These are phyloP conservation scores for Bremia lactucae DNA, from an alignment of 352 stramenopile genomes.

Conservation along the genomic window DNA sequence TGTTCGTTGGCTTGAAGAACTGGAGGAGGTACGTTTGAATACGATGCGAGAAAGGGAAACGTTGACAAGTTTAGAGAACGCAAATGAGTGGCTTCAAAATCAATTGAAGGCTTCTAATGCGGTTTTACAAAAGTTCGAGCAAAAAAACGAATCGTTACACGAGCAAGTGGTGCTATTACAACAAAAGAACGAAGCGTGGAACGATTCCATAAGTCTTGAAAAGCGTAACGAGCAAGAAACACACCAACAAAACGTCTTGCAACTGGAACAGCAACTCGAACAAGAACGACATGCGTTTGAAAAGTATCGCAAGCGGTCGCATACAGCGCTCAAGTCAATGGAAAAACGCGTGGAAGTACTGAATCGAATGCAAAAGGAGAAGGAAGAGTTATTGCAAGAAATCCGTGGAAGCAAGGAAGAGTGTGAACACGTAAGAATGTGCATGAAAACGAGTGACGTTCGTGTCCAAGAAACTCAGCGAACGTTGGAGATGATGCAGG, in stretches of 20 bases:
- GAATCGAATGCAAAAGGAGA: conserved; percentile 73
- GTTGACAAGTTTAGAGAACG: conserved; percentile 7
- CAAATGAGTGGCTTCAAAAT: conserved; percentile 12
- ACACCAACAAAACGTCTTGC: conserved; percentile 17
- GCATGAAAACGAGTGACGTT: conserved; percentile 4
- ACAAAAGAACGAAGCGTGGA: conserved; percentile 12
- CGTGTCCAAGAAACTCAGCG: conserved; percentile 20
- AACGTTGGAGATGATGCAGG: conserved; percentile 23
- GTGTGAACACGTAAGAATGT: conserved; percentile 8
- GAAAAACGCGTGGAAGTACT: conserved; percentile 70
- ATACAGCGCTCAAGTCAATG: conserved; percentile 69
- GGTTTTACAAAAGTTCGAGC: conserved; percentile 13
- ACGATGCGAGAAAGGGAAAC: conserved; percentile 5
- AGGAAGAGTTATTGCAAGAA: conserved; percentile 30
- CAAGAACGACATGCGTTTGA: conserved; percentile 47
- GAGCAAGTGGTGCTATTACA: conserved; percentile 15
- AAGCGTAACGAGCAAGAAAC: conserved; percentile 14
- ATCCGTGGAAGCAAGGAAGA: conserved; percentile 14
- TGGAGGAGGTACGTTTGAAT: conserved; percentile 10
- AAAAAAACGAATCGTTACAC: conserved; percentile 11
- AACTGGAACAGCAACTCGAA: conserved; percentile 25
- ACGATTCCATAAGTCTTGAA: conserved; percentile 12
- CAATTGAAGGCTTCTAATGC: conserved; percentile 8
- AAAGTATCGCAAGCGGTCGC: conserved; percentile 50
- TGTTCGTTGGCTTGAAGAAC: conserved; percentile 14